phyloP scores from a whole-genome alignment of 208 protist species.

The Crithidia fasciculata region DNA sequence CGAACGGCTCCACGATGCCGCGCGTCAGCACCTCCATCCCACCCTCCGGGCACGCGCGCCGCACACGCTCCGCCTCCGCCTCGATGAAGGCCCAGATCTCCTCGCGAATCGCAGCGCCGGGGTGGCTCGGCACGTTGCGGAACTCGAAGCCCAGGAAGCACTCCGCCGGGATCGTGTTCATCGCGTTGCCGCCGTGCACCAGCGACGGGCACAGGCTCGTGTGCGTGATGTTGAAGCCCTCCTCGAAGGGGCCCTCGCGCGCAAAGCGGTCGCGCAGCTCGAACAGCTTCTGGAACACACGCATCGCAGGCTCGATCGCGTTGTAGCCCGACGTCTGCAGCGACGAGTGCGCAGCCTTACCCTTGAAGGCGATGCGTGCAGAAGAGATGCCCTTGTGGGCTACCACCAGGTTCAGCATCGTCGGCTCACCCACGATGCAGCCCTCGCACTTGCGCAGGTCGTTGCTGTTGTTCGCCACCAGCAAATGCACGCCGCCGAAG shows the following conservation, averaged over 20 bases:
- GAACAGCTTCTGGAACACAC: conserved; percentile 23
- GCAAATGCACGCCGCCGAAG: conserved; percentile 41
- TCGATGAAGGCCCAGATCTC: conserved; percentile 30
- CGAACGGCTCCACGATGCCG: conserved; percentile 25
- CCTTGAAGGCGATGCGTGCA: conserved; percentile 33
- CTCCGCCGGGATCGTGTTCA: conserved; percentile 62
- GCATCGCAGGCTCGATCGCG: conserved; percentile 34
- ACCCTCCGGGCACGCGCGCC: conserved; percentile 2
- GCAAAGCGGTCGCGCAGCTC: conserved; percentile 46
- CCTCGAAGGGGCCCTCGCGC: conserved; percentile 47
- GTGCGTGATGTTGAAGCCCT: conserved; percentile 36
- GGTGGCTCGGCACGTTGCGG: conserved; percentile 54
- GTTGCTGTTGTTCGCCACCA: conserved; percentile 27
- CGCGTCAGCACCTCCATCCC: conserved; percentile 13
- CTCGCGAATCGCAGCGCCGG: conserved; percentile 17
- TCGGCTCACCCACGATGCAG: conserved; percentile 70
- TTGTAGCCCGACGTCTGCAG: conserved; percentile 52
- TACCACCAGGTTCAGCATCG: conserved; percentile 46
- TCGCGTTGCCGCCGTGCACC: conserved; percentile 42
- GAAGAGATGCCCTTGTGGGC: conserved; percentile 59
- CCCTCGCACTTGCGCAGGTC: conserved; percentile 47
- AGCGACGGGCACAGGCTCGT: conserved; percentile 47
- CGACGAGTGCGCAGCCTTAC: conserved; percentile 61
- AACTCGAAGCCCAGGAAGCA: conserved; percentile 57
- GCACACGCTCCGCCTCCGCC: conserved; percentile 1